Percentiles rank a stretch among this genome's conserved stretches.
Conservation (phyloP, 805 yeast genomes). For the Hanseniaspora lachancei region DNA sequence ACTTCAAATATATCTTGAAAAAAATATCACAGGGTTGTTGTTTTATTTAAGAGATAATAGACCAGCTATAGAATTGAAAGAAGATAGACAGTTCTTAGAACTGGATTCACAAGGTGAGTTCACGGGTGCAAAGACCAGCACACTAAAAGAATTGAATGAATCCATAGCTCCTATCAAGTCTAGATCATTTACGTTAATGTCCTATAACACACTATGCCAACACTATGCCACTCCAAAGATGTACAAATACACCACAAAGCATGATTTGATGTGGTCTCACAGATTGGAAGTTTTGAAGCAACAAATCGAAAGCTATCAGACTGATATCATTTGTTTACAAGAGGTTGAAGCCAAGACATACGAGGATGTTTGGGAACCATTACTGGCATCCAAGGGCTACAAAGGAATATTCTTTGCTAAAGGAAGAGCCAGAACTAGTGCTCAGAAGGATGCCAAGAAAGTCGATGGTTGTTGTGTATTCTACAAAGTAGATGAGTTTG, state of each 20-base stretch:
- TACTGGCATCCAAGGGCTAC: constrained; percentile 62
- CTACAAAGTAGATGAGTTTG: constrained; percentile 56
- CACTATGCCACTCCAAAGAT: constrained; percentile 85
- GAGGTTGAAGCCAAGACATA: constrained; percentile 83
- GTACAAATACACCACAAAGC: constrained; percentile 89
- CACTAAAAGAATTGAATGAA: constrained; percentile 24
- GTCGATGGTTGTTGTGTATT: constrained; percentile 99
- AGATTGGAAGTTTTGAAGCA: constrained; percentile 64
- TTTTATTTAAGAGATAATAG: constrained; percentile 70
- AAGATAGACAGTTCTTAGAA: constrained; percentile 72
- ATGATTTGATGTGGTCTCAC: constrained; percentile 93
- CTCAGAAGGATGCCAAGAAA: constrained; percentile 61
- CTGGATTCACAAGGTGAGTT: constrained; percentile 65
- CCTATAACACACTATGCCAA: constrained; percentile 88
- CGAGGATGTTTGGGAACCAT: constrained; percentile 76
- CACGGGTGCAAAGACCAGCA: constrained; percentile 20
- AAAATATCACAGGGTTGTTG: constrained; percentile 75
- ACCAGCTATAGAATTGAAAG: constrained; percentile 51
- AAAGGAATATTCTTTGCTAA: constrained; percentile 72
- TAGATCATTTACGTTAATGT: constrained; percentile 57
- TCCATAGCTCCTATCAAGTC: constrained; percentile 24
- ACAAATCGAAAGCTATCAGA: constrained; percentile 50
- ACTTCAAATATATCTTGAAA: constrained; percentile 57
- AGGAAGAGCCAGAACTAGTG: constrained; percentile 86
- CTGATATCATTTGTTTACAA: constrained; percentile 82